Evolutionary conservation across 495 filamentous ascomycete species (phyloP).

Genomic region (Beverwykella pulmonaria): DNA sequence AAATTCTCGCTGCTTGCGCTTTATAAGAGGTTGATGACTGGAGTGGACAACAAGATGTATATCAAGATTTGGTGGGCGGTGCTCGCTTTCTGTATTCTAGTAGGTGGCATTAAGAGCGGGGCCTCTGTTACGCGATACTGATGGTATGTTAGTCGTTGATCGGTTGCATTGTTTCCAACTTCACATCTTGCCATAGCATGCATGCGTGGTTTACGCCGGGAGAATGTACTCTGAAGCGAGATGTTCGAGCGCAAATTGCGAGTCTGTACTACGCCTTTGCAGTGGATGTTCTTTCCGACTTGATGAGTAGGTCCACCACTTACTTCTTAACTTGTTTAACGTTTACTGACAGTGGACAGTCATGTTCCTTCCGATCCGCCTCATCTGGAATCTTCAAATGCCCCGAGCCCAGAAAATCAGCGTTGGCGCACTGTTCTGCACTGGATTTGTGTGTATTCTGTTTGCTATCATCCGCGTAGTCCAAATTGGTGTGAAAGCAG

Average conservation of each 20-base stretch:
- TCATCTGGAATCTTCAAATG: constrained; percentile 55
- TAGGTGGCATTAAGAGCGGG: neutral
- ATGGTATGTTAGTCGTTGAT: constrained; percentile 37
- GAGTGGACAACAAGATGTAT: constrained; percentile 34
- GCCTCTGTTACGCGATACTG: neutral
- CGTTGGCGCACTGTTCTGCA: constrained; percentile 53
- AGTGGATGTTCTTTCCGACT: constrained; percentile 52
- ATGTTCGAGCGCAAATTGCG: constrained; percentile 45
- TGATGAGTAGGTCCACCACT: constrained; percentile 44
- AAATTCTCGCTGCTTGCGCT: constrained; percentile 53
- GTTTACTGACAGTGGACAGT: constrained; percentile 39
- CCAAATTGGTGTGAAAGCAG: constrained; percentile 35
- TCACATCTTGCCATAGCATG: constrained; percentile 46
- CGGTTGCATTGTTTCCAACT: constrained; percentile 47
- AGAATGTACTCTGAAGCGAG: constrained; percentile 42
- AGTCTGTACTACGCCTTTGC: constrained; percentile 51
- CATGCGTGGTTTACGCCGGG: constrained; percentile 50
- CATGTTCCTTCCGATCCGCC: constrained; percentile 56
- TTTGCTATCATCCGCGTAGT: constrained; percentile 56
- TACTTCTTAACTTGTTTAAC: no score
- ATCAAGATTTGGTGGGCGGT: constrained; percentile 49
- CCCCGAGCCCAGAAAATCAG: constrained; percentile 52
- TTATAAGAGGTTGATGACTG: constrained; percentile 48
- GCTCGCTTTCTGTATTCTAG: constrained; percentile 43
- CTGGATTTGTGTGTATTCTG: constrained; percentile 56